Evolutionary conservation across 129 eudicot genomes (phyloP).

Genomic region (Centella asiatica): DNA sequence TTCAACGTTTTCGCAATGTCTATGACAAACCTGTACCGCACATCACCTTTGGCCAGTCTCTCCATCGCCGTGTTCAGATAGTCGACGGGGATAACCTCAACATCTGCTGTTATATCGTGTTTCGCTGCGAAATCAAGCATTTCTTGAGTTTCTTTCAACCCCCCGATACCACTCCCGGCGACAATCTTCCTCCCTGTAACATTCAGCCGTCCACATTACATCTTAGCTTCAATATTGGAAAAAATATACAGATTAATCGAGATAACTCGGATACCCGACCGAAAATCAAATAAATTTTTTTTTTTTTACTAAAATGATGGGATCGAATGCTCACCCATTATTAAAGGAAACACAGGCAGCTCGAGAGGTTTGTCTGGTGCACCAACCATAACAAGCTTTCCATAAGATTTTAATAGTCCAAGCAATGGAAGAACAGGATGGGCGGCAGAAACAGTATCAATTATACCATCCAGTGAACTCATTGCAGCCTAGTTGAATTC

Average conservation of each 20-base stretch:
- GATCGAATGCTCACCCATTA: constrained; percentile 7
- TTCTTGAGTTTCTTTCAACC: constrained; percentile 21
- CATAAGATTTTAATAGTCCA: constrained; percentile 11
- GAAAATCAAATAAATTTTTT: too few species aligned
- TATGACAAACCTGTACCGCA: constrained; percentile 18
- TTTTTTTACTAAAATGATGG: not conserved
- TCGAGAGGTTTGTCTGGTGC: constrained; percentile 19
- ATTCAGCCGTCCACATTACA: not conserved
- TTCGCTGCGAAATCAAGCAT: constrained; percentile 23
- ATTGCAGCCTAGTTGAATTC: constrained; percentile 15
- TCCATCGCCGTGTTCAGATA: constrained; percentile 20
- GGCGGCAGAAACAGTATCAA: constrained; percentile 22
- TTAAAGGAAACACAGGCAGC: constrained; percentile 17
- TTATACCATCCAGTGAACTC: constrained; percentile 21
- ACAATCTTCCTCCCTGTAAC: constrained; percentile 12
- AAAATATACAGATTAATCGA: too few species aligned
- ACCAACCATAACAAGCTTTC: constrained; percentile 21
- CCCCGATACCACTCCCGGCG: constrained; percentile 16
- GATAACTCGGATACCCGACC: too few species aligned
- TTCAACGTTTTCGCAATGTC: constrained; percentile 15
- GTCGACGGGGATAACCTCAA: constrained; percentile 17
- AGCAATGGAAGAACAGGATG: constrained; percentile 17
- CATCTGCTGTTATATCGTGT: constrained; percentile 11
- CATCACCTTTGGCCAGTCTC: constrained; percentile 20
- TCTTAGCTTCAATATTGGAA: too few species aligned